Base-by-base conservation (phyloP, 179 eudicot genomes). In the Vitellaria paradoxa region DNA sequence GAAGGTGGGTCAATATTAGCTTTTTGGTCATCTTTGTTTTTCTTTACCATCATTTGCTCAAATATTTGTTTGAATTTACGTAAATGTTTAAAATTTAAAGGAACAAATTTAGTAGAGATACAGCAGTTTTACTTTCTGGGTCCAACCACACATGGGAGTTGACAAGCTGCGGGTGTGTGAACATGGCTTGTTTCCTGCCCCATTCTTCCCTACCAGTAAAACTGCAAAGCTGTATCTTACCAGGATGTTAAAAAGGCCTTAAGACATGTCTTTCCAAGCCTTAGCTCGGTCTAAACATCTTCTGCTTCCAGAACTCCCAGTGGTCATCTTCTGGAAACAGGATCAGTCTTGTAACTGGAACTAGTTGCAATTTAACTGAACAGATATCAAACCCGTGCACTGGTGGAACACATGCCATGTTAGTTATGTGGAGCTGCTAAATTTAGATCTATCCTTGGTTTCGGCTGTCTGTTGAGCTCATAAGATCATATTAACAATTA, bases 1-100 rank as follows among this genome's bases (percentile, higher is more conserved):
- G 79, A 96, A 94, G 97, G 99, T 96, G 26, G 59, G 83, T 65
- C n/a, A 10, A 26, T 50, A 42, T 18, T 46, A 57, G 37, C 37
- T 71, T 0, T 70, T 45, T 21, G 60, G 15, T 65, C 65, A 37
- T 23, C 37, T 59, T 53, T 68, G 17, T 75, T 37, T 66, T 63
- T 65, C 50, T 46, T 78, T 55, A 45, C 47, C 63, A 50, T 50
- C 7, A 4, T 73, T 24, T 67, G 55, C 56, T 52, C 12, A n/a
- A 37, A 12, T 0, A 40, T 23, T 49, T 67, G 23, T 5, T 60
- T 62, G 42, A 56, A 42, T 76, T 76, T 23, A 26, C 0, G 9
- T 26, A 3, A 5, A 23, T 30, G 45, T 7, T 17, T 20, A 62
- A 62, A 23, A 37, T 65, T 65, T 65, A 65, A 7, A 24, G 7